These are phyloP conservation scores for Globisporangium cylindrosporum DNA, from an alignment of 352 stramenopile species.

Conservation along the genomic window DNA sequence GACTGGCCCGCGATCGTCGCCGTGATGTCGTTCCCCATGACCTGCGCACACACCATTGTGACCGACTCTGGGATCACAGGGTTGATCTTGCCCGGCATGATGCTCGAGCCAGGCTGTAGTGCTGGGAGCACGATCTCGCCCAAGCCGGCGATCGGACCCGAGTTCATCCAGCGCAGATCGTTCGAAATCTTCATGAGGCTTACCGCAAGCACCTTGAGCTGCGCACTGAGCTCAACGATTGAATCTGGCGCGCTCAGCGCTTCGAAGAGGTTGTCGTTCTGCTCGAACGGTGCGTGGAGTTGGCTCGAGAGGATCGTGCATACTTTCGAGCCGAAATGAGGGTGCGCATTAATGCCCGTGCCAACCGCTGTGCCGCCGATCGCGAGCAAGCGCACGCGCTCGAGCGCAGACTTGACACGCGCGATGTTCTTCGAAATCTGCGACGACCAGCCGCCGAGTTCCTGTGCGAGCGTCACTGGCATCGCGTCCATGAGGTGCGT, in stretches of 20 bases:
- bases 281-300: slow-evolving; percentile 35
- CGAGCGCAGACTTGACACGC: slow-evolving; percentile 41
- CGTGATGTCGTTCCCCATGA: slow-evolving; percentile 58
- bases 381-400: slow-evolving; percentile 45
- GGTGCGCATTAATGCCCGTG: slow-evolving; percentile 61
- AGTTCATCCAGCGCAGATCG: slow-evolving; percentile 91
- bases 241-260: slow-evolving; percentile 91
- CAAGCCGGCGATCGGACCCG: slow-evolving; percentile 91
- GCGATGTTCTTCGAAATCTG: slow-evolving; percentile 57
- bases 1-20: slow-evolving; percentile 47
- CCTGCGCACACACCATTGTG: slow-evolving; percentile 54
- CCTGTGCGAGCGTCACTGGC: slow-evolving; percentile 48
- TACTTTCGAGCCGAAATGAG: slow-evolving; percentile 43
- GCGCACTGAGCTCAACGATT: slow-evolving; percentile 90
- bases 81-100: slow-evolving; percentile 98
- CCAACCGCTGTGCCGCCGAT: slow-evolving; percentile 61
- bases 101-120: slow-evolving; percentile 92
- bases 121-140: slow-evolving; percentile 89
- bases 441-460: slow-evolving; percentile 46
- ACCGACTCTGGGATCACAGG: slow-evolving; percentile 63
- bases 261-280: slow-evolving; percentile 74
- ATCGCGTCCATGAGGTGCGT: slow-evolving; percentile 81
- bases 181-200: slow-evolving; percentile 96
- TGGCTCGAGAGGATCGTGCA: slow-evolving; percentile 35
- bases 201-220: slow-evolving; percentile 89